A percentile compares a stretch with the other conserved stretches of the same genome.
Conservation (phyloP, 331 rosid species). For the Rhamnella rubrinervis region DNA sequence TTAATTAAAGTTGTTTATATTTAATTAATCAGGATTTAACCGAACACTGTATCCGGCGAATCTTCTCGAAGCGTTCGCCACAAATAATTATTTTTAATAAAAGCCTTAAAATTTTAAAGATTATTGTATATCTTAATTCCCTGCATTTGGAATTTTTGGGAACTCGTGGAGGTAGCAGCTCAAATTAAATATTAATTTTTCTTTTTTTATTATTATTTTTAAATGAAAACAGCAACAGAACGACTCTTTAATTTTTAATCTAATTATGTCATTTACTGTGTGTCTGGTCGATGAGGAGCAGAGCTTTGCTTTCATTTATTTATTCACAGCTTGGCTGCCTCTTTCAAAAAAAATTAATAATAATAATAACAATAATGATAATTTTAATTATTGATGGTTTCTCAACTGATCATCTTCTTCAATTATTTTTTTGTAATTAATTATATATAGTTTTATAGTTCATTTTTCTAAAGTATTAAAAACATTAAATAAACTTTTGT, state of each 20-base stretch:
- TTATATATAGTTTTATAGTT: too few relatives aligned
- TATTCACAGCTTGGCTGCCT: neutral
- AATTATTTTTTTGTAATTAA: too few relatives aligned
- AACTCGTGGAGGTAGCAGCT: slow-evolving; percentile 34
- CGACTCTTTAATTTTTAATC: neutral
- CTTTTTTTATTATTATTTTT: too few relatives aligned
- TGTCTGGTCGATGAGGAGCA: slow-evolving; percentile 38
- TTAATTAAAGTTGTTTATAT: neutral
- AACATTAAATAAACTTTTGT: too few relatives aligned
- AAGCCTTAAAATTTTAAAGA: too few relatives aligned
- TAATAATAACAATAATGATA: too few relatives aligned
- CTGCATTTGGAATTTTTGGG: slow-evolving; percentile 43
- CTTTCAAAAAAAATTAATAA: too few relatives aligned
- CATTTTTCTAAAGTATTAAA: too few relatives aligned
- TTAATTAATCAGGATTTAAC: neutral
- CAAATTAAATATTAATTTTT: neutral
- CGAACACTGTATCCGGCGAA: slow-evolving; percentile 1
- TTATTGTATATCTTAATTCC: slow-evolving; percentile 11
- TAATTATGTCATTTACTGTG: slow-evolving; percentile 17
- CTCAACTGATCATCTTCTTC: too few relatives aligned
- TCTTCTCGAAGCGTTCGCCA: slow-evolving; percentile 21
- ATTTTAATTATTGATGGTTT: too few relatives aligned
- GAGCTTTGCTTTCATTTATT: slow-evolving; percentile 2
- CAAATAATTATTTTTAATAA: neutral
- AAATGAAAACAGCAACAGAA: neutral